Base-by-base conservation (phyloP, 495 filamentous ascomycete genomes). In the Neurospora sp. region DNA sequence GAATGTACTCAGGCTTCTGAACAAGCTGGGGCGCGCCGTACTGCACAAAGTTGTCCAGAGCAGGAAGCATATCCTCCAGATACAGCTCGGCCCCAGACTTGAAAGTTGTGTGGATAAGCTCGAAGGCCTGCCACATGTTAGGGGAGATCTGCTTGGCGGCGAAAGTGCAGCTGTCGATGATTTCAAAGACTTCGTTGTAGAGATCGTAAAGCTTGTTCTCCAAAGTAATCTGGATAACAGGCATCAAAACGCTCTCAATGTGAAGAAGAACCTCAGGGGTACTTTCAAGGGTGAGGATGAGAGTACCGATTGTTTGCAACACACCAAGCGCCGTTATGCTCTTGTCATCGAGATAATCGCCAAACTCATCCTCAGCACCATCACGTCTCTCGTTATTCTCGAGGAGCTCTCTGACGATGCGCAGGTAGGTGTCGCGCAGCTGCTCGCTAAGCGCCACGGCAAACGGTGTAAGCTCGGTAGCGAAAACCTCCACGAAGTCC, bases 81-180 rank as follows among this genome's bases (percentile, higher is more conserved):
- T 98, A 99, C 31, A 98, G 86, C 84, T 98, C 96, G 18, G 96
- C 96, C 40, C 96, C 94, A 62, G 93, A 91, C 85, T 98, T 97
- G 87, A 99, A 99, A 10, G 95, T 97, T 75, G 92, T 88, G 81
- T 98, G 96, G 74, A 99, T 96, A 39, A 98, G 89, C 82, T 94
- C 94, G 77, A 99, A 99, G 3, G 96, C 94, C 79, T 94, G 89
- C 96, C 96, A 99, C 96, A 99, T 99, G 40, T 92, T 97, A 31
- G 92, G 90, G 5, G 96, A 97, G 74, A 99, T 97, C 42, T 88
- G 87, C 84, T 98, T 99, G 42, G 96, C 94, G 18, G 96, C 91
- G 79, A 98, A 99, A n/a, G 96, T 99, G 84, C 96, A 99, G 86
- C 93, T 97, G 81, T 99, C 96, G 77, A 99, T 96, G 77, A 99